Conservation (phyloP, 2,329 filamentous ascomycete species). For the Camillea tinctor region DNA sequence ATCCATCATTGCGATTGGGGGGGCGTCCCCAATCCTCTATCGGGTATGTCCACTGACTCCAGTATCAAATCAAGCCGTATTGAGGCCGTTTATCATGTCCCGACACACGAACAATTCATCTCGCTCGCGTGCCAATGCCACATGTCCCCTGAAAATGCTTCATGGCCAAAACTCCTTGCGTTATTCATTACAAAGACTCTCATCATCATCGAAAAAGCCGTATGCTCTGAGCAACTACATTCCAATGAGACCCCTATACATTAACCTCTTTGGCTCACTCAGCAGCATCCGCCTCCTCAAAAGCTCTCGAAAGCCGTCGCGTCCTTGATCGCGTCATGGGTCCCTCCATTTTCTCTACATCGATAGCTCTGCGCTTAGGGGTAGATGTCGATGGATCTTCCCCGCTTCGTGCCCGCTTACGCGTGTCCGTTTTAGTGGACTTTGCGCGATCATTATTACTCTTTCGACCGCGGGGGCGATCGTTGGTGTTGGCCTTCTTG, state of each 20-base stretch:
- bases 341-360: constrained; percentile 1
- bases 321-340: constrained; percentile 14
- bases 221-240: background rate
- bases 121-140: constrained; percentile 3
- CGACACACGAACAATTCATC: constrained; percentile 1
- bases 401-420: background rate
- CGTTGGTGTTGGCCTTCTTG: background rate
- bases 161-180: constrained; percentile 9
- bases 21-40: constrained; percentile 12
- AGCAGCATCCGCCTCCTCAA: background rate
- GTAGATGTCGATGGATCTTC: constrained; percentile 3
- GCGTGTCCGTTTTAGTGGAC: background rate
- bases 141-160: constrained; percentile 20
- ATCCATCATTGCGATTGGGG: background rate
- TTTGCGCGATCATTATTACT: background rate
- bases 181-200: constrained; percentile 2
- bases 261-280: background rate
- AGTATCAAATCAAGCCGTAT: constrained; percentile 10
- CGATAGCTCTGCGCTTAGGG: constrained; percentile 13
- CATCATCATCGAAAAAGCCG: background rate
- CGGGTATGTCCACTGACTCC: constrained; percentile 12
- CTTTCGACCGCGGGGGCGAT: constrained; percentile 1
- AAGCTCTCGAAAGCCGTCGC: background rate
- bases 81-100: constrained; percentile 4
- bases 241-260: background rate